These are phyloP conservation scores for Globisporangium polare DNA, from an alignment of 352 stramenopile species.

Conservation along the genomic window DNA sequence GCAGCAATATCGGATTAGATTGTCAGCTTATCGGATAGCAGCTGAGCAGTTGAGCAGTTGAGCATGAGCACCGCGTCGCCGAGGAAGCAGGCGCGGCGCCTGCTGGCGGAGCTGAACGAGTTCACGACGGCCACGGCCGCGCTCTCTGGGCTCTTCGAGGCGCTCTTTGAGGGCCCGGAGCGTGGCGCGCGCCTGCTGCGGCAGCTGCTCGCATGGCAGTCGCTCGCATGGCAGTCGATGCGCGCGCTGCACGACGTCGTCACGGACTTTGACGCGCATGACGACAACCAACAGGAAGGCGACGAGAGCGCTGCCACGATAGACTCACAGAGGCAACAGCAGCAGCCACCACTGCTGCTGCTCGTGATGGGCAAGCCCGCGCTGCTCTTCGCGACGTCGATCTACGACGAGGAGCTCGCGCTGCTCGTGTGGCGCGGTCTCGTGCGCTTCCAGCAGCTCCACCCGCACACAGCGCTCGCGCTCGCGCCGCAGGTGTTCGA, in stretches of 20 bases:
- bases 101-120: constrained; percentile 56
- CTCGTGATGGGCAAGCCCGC: constrained; percentile 74
- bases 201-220: constrained; percentile 54
- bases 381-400: constrained; percentile 74
- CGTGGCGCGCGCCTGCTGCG: constrained; percentile 23
- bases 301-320: constrained; percentile 16
- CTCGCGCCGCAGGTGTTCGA: constrained; percentile 63
- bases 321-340: background rate
- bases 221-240: constrained; percentile 16
- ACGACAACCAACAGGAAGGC: constrained; percentile 4
- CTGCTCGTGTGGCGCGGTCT: constrained; percentile 58
- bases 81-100: constrained; percentile 27
- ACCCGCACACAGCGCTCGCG: constrained; percentile 27
- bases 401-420: constrained; percentile 83
- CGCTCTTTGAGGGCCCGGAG: constrained; percentile 18
- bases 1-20: too few species aligned
- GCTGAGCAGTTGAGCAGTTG: too few species aligned
- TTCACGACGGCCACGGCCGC: constrained; percentile 48
- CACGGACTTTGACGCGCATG: constrained; percentile 22
- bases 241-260: constrained; percentile 30
- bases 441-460: constrained; percentile 33
- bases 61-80: constrained; percentile 10
- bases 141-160: constrained; percentile 45
- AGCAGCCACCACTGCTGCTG: constrained; percentile 22
- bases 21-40: too few species aligned